phyloP scores from a whole-genome alignment of 148 eudicot genomes.

The Fagopyrum esculentum region DNA sequence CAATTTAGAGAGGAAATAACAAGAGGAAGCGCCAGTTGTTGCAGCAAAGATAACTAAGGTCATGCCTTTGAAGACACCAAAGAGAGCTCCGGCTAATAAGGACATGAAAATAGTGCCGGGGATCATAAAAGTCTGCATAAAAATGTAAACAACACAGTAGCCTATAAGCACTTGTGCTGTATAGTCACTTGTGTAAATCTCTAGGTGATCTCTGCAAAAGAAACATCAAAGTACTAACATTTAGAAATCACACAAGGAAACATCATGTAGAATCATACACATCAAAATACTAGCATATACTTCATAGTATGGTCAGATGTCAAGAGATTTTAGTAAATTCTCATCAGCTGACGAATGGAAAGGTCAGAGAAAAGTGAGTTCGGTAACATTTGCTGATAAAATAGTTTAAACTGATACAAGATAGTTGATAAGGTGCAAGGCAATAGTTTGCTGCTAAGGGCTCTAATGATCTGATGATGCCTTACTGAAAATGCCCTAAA shows the following conservation, averaged over 20 bases:
- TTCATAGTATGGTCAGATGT: neutral
- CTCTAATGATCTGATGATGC: too few species aligned
- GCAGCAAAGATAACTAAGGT: constrained; percentile 80
- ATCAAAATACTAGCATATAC: neutral
- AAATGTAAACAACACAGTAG: neutral
- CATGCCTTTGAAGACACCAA: constrained; percentile 76
- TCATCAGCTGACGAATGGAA: too few species aligned
- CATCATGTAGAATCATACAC: neutral
- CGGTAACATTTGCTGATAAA: too few species aligned
- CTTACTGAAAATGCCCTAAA: too few species aligned
- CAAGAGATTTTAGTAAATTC: neutral
- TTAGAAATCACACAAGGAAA: neutral
- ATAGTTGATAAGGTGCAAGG: too few species aligned
- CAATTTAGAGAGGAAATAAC: constrained; percentile 79
- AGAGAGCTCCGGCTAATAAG: constrained; percentile 89
- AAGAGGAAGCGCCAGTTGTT: constrained; percentile 94
- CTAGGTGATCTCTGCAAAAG: constrained; percentile 67
- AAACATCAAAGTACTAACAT: neutral
- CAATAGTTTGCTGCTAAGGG: too few species aligned
- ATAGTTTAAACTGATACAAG: too few species aligned
- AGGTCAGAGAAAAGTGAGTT: too few species aligned
- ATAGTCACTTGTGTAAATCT: constrained; percentile 36
- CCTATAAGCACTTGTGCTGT: neutral
- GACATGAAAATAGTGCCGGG: constrained; percentile 99
- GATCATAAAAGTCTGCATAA: constrained; percentile 86